These are phyloP conservation scores for Coemansia sp. DNA, from an alignment of 192 early-diverging fungal species.

Conservation along the genomic window DNA sequence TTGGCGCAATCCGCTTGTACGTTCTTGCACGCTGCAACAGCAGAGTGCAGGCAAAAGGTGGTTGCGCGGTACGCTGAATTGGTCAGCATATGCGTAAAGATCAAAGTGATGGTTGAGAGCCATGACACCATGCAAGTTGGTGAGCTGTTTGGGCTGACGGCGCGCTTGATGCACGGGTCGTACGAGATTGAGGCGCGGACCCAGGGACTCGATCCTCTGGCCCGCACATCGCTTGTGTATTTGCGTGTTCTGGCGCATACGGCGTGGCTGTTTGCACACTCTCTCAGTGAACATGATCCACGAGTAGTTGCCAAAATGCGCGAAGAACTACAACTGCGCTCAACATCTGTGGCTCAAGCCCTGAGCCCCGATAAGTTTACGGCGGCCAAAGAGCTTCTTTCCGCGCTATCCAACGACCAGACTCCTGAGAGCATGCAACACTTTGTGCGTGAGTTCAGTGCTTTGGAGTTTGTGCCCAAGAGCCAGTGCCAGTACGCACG, in stretches of 20 bases:
- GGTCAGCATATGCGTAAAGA: background rate
- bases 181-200: conserved; percentile 34
- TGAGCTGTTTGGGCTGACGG: conserved; percentile 3
- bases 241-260: conserved; percentile 40
- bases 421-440: background rate
- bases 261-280: conserved; percentile 24
- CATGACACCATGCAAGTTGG: background rate
- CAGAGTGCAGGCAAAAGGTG: background rate
- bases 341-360: background rate
- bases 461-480: conserved; percentile 15
- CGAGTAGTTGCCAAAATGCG: conserved; percentile 19
- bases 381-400: background rate
- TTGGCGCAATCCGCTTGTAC: background rate
- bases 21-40: background rate
- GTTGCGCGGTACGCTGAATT: conserved; percentile 4
- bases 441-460: conserved; percentile 24
- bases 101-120: conserved; percentile 1
- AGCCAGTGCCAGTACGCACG: conserved; percentile 25
- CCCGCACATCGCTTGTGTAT: conserved; percentile 18
- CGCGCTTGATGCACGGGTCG: conserved; percentile 22
- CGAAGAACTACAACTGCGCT: conserved; percentile 26
- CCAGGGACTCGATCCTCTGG: conserved; percentile 20
- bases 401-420: background rate
- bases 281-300: conserved; percentile 8
- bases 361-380: background rate